Conservation (phyloP, 257 asterid genomes). For the Ehretia macrophylla region DNA sequence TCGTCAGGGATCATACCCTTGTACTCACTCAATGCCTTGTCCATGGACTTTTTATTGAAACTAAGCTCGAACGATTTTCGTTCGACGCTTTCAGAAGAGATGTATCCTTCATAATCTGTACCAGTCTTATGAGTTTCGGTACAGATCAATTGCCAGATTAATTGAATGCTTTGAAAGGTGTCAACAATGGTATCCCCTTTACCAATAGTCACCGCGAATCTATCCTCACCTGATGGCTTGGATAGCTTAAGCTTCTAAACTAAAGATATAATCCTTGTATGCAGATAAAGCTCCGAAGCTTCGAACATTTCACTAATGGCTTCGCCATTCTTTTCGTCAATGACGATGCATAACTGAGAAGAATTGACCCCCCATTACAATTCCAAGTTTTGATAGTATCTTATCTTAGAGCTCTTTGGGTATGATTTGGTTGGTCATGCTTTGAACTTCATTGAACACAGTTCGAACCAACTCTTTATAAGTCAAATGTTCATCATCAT, state of each 20-base stretch:
- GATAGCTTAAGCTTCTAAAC: too few species aligned
- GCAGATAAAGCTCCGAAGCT: too few species aligned
- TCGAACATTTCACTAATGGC: too few species aligned
- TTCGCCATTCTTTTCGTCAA: too few species aligned
- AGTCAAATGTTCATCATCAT: too few species aligned
- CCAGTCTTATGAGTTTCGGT: constrained; percentile 9
- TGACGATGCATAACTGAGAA: too few species aligned
- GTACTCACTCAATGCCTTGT: constrained; percentile 14
- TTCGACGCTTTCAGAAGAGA: constrained; percentile 8
- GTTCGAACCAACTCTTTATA: constrained; percentile 13
- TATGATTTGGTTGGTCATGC: constrained; percentile 19
- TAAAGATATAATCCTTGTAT: too few species aligned
- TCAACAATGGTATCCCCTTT: constrained; percentile 21
- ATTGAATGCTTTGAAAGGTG: constrained; percentile 12
- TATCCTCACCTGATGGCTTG: too few species aligned
- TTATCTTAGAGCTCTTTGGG: constrained; percentile 16
- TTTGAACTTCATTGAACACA: constrained; percentile 20
- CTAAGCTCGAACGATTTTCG: constrained; percentile 17
- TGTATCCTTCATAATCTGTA: too few species aligned
- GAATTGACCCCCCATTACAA: too few species aligned
- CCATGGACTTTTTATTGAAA: constrained; percentile 13
- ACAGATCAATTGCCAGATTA: constrained; percentile 15
- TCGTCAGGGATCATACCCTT: constrained; percentile 43
- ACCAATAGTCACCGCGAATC: too few species aligned
- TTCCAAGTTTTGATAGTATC: constrained; percentile 23